Percentiles rank a stretch among this genome's conserved stretches.
Conservation (phyloP, 371 early-diverging fungal species). For the Umbelopsis sp. region DNA sequence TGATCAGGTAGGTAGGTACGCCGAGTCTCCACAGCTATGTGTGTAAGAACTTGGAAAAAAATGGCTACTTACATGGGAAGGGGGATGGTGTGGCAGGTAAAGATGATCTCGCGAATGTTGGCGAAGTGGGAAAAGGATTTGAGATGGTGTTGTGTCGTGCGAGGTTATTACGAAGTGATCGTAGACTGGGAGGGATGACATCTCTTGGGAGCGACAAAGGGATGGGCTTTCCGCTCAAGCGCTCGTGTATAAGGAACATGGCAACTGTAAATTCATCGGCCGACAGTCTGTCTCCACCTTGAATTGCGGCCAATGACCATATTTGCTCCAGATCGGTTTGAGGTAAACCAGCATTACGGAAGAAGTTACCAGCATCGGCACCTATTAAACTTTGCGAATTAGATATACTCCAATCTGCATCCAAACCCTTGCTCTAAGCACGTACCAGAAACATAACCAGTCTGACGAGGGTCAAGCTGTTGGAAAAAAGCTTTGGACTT, state of each 20-base stretch:
- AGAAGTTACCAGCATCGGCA: slow-evolving; percentile 75
- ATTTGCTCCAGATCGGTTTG: slow-evolving; percentile 69
- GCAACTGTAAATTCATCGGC: slow-evolving; percentile 62
- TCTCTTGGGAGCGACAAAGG: slow-evolving; percentile 31
- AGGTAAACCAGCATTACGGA: slow-evolving; percentile 74
- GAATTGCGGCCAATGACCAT: slow-evolving; percentile 69
- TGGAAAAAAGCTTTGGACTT: slow-evolving; percentile 38
- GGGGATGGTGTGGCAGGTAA: slow-evolving; percentile 21
- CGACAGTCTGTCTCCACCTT: slow-evolving; percentile 45
- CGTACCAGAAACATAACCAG: slow-evolving; percentile 40
- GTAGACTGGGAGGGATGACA: slow-evolving; percentile 16
- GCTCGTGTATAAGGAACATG: slow-evolving; percentile 64
- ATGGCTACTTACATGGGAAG: slow-evolving; percentile 10
- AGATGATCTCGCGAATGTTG: neutral
- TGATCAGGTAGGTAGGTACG: too few relatives aligned
- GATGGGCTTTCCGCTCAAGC: slow-evolving; percentile 50
- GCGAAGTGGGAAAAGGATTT: slow-evolving; percentile 13
- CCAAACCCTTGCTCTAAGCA: neutral
- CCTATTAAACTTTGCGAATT: slow-evolving; percentile 31
- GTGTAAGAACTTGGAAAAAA: too few relatives aligned
- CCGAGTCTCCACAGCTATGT: too few relatives aligned
- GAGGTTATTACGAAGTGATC: slow-evolving; percentile 31
- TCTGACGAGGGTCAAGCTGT: slow-evolving; percentile 34
- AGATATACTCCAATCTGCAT: neutral
- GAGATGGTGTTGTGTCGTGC: slow-evolving; percentile 4